Evolutionary conservation across 2,329 filamentous ascomycete species (phyloP).

Genomic region (Rutstroemia sp.): DNA sequence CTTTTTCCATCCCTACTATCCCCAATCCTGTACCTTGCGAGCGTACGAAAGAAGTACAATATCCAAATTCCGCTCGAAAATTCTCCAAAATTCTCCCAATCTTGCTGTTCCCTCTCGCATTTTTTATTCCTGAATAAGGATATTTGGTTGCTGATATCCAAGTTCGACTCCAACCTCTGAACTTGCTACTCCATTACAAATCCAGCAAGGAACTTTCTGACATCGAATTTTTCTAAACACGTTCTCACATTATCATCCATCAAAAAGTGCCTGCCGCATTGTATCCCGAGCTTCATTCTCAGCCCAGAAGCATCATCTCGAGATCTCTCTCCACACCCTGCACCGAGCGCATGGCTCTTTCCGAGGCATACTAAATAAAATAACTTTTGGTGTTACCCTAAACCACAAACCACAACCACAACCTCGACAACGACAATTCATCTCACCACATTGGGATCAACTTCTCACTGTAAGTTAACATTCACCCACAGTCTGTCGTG

Average conservation of each 20-base stretch:
- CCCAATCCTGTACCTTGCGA: too few relatives aligned
- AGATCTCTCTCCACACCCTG: slow-evolving; percentile 9
- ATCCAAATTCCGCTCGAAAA: too few relatives aligned
- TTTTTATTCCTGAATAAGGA: too few relatives aligned
- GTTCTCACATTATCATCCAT: neutral
- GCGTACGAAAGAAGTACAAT: too few relatives aligned
- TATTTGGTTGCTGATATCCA: too few relatives aligned
- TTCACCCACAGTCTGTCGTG: neutral
- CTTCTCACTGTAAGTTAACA: slow-evolving; percentile 2
- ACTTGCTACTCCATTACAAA: neutral
- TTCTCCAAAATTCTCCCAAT: too few relatives aligned
- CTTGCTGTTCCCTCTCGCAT: too few relatives aligned
- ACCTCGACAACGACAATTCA: slow-evolving; percentile 7
- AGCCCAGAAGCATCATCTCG: slow-evolving; percentile 9
- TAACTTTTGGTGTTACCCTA: slow-evolving; percentile 13
- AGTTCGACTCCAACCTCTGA: too few relatives aligned
- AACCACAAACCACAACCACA: slow-evolving; percentile 11
- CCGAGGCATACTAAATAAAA: slow-evolving; percentile 15
- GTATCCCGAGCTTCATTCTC: slow-evolving; percentile 10
- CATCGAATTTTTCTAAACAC: neutral
- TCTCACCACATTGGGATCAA: neutral
- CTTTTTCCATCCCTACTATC: too few relatives aligned
- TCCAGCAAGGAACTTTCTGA: neutral
- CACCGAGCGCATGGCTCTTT: slow-evolving; percentile 10
- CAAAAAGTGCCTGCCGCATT: slow-evolving; percentile 10